Base-by-base conservation (phyloP, 2,329 filamentous ascomycete species). In the Hypoxylon sp. region DNA sequence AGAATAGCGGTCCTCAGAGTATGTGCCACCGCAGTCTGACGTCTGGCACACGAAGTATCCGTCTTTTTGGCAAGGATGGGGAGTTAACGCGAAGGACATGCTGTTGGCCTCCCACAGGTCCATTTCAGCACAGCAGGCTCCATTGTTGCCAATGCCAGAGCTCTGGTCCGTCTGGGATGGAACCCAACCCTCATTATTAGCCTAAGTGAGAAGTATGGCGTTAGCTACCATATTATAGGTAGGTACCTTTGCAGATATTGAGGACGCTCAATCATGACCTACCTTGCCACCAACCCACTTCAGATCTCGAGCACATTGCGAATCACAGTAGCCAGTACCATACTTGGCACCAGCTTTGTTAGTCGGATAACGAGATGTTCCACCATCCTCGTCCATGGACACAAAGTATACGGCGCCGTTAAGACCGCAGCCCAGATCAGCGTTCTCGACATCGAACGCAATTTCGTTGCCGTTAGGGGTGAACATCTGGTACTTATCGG, bases 371-470 rank as follows among this genome's bases (percentile, higher is more conserved):
- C 81, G 81, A 67, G 76, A 73, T 75, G 80, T 73, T 45, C 85
- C 85, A 67, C 85, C 85, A 63, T 87, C 84, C 14, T 81, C 80
- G 43, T 85, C 82, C 86, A 88, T 88, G 74, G 81, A 78, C 38
- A 82, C 80, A 34, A 85, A 81, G 75, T 90, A 89, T 21, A 90
- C 76, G 32, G 87, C 87, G 58, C 87, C 88, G 76, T 90, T 90
- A 60, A 90, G 77, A 58, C 89, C 89, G 71, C 88, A 90, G 46
- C 63, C 68, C 19, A 90, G 80, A 67, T 85, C 82, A 38, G 86
- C 87, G 45, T 88, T 83, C 74, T 90, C 88, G 13, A 90, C 87
- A 55, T 89, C 87, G 66, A 90, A 89, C 30, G 85, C 86, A 76
- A 90, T 85, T 74, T 90, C 88, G 72, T 86, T 81, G 77, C 86